Evolutionary conservation across 177 flowering plant genomes (phyloP).

Genomic region (Vitis hybrid): DNA sequence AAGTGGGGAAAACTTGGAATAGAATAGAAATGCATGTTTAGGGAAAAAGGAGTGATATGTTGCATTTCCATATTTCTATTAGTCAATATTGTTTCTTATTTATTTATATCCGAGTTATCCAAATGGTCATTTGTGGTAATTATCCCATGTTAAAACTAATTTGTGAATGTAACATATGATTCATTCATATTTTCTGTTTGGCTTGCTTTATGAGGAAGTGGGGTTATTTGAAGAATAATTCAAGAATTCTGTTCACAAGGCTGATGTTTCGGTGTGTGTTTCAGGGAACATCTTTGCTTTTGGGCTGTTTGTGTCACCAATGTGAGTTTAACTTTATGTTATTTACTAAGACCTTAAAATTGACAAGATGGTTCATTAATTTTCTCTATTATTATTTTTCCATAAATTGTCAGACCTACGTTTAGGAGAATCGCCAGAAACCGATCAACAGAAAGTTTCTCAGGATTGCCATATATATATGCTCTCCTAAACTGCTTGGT

Average conservation of each 20-base stretch:
- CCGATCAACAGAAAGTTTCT: slow-evolving; percentile 79
- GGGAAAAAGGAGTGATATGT: background rate
- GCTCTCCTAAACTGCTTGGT: slow-evolving; percentile 86
- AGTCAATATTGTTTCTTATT: too few species aligned
- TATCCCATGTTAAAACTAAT: background rate
- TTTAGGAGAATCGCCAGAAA: slow-evolving; percentile 76
- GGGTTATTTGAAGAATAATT: background rate
- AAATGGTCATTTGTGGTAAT: background rate
- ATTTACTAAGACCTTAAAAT: background rate
- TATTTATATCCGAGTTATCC: too few species aligned
- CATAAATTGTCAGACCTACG: slow-evolving; percentile 57
- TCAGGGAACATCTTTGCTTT: slow-evolving; percentile 66
- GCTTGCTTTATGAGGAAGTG: too few species aligned
- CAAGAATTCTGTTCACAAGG: background rate
- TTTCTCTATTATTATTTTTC: background rate
- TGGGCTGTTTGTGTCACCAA: slow-evolving; percentile 57
- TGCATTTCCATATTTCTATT: too few species aligned
- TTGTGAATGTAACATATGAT: background rate
- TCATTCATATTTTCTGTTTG: background rate
- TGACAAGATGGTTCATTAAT: background rate
- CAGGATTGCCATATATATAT: slow-evolving; percentile 87
- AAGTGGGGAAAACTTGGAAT: too few species aligned
- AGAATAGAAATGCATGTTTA: background rate
- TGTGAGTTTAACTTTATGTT: slow-evolving; percentile 37
- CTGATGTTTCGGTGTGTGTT: slow-evolving; percentile 11